Evolutionary conservation across 228 moss, liverwort and hornwort genomes (phyloP).

Genomic region (Sphagnum magellanicum): DNA sequence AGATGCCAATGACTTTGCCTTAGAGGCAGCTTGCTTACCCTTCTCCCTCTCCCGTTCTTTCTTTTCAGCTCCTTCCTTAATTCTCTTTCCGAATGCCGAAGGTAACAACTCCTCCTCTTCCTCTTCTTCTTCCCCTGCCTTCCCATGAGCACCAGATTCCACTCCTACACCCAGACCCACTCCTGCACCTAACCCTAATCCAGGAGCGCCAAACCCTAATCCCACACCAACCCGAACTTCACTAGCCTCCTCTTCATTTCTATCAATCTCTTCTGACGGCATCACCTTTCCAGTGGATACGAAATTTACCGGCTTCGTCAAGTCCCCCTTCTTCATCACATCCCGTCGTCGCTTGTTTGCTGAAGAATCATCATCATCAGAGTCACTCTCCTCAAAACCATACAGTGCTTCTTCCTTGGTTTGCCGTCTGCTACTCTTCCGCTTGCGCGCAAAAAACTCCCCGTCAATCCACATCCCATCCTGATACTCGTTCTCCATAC

Average conservation of each 20-base stretch:
- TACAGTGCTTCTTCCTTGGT: constrained; percentile 81
- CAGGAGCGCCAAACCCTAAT: constrained; percentile 44
- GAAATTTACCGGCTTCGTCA: constrained; percentile 77
- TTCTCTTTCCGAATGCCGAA: constrained; percentile 89
- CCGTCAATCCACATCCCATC: constrained; percentile 69
- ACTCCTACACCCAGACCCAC: constrained; percentile 32
- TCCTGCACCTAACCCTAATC: constrained; percentile 19
- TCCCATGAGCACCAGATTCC: constrained; percentile 25
- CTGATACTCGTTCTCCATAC: constrained; percentile 67
- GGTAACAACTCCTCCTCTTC: constrained; percentile 70
- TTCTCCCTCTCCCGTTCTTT: constrained; percentile 74
- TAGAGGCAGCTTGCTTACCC: constrained; percentile 46
- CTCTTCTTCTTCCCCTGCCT: constrained; percentile 24
- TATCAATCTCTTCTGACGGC: constrained; percentile 61
- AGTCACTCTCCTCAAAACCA: constrained; percentile 66
- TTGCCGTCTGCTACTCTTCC: constrained; percentile 56
- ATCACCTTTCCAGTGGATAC: constrained; percentile 71
- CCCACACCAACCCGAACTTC: constrained; percentile 32
- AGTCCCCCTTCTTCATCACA: constrained; percentile 54
- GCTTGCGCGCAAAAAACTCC: constrained; percentile 64
- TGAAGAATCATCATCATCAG: constrained; percentile 62
- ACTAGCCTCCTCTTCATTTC: constrained; percentile 33
- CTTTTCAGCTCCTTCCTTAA: constrained; percentile 76
- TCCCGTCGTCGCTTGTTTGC: constrained; percentile 73
- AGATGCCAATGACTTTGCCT: constrained; percentile 30